These are phyloP conservation scores for Rhodamnia argentea DNA, from an alignment of 345 rosid species.

Conservation along the genomic window DNA sequence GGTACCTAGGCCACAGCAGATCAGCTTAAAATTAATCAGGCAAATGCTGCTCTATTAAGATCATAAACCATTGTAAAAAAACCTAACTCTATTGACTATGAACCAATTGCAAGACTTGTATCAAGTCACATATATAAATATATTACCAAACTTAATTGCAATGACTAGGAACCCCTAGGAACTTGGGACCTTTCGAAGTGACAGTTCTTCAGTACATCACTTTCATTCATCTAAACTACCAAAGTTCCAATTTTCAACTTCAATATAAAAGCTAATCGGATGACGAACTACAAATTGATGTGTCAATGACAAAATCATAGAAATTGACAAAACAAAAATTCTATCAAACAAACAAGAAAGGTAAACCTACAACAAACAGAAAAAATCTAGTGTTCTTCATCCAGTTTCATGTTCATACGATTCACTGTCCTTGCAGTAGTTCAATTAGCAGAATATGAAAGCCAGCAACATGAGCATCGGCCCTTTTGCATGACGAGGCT, in stretches of 20 bases:
- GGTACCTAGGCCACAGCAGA: conserved; percentile 26
- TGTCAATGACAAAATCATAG: not conserved
- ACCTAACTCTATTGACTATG: not conserved
- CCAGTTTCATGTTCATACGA: not conserved
- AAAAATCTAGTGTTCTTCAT: not conserved
- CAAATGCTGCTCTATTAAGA: not conserved
- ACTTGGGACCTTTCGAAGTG: not conserved
- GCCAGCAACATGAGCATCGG: not conserved
- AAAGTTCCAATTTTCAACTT: not conserved
- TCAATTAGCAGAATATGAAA: not conserved
- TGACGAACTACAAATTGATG: not conserved
- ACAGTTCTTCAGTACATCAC: not conserved
- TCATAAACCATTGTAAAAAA: not conserved
- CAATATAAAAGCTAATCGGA: not conserved
- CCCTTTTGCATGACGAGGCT: not conserved
- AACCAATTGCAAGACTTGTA: not conserved
- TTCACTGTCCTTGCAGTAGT: not conserved
- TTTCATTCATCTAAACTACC: not conserved
- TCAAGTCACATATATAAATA: not conserved
- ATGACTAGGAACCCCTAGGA: not conserved
- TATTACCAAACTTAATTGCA: not conserved
- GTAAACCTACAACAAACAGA: not conserved
- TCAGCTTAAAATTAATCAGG: not conserved
- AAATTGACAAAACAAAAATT: not conserved
- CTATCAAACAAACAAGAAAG: not conserved